These are phyloP conservation scores for Penicillium sp. DNA, from an alignment of 2,329 filamentous ascomycete species.

Conservation along the genomic window DNA sequence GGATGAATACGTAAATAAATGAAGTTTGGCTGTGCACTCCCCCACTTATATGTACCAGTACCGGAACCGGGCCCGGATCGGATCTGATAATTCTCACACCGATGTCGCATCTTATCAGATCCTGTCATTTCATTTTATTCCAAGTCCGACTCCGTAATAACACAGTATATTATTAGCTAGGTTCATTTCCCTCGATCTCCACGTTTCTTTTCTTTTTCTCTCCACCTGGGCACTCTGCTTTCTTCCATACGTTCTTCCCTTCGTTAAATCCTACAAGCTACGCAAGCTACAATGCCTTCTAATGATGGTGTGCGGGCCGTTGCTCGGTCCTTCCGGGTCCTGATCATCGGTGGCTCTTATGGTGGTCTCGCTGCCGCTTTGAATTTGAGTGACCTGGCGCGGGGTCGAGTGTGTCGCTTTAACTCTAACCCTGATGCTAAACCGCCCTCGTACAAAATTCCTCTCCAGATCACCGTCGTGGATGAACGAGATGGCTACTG, in stretches of 20 bases:
- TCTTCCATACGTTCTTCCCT: background rate
- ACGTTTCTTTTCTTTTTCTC: background rate
- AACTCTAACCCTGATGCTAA: conserved; percentile 24
- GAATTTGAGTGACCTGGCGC: conserved; percentile 66
- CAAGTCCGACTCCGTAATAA: background rate
- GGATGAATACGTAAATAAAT: background rate
- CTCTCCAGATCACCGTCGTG: conserved; percentile 70
- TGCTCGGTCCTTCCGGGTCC: conserved; percentile 49
- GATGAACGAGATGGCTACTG: conserved; percentile 84
- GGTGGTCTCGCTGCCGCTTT: conserved; percentile 67
- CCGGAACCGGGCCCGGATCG: conserved; percentile 1
- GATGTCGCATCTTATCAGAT: conserved; percentile 22
- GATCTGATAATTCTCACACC: conserved; percentile 12
- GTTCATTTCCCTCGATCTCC: background rate
- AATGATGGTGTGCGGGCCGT: conserved; percentile 24
- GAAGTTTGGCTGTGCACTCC: background rate
- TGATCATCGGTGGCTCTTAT: conserved; percentile 72
- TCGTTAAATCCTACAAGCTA: background rate
- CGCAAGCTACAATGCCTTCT: conserved; percentile 23
- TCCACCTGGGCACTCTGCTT: background rate
- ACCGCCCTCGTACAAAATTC: conserved; percentile 45
- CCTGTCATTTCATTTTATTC: background rate
- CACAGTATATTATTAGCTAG: background rate
- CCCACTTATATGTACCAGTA: background rate
- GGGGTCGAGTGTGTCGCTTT: conserved; percentile 55